Conservation (phyloP, 305 asterid genomes). For the Solanum hybrid region DNA sequence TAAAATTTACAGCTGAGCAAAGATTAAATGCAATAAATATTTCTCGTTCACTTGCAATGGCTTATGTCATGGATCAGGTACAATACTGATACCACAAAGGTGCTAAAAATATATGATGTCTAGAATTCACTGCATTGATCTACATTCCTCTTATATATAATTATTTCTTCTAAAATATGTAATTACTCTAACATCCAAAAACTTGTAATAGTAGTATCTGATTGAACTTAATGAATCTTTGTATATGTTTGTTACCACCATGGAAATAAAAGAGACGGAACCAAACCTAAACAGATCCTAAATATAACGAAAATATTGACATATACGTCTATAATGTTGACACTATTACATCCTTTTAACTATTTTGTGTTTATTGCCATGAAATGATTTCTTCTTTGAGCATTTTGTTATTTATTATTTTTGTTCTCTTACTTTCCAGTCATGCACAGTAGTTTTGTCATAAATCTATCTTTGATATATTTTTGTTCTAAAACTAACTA, state of each 20-base stretch:
- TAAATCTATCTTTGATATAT: neutral
- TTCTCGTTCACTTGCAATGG: conserved; percentile 75
- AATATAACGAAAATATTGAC: neutral
- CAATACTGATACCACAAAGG: neutral
- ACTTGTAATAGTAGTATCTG: neutral
- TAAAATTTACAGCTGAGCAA: conserved; percentile 49
- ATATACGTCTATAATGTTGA: neutral
- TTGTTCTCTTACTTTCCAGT: conserved; percentile 1
- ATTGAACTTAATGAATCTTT: neutral
- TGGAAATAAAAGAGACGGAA: neutral
- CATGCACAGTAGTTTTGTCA: neutral
- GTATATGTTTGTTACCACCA: neutral
- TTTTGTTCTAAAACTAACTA: neutral
- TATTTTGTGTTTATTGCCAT: conserved; percentile 1
- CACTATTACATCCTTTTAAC: neutral
- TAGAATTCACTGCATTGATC: neutral
- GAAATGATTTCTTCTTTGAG: conserved; percentile 2
- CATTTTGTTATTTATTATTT: conserved; percentile 3
- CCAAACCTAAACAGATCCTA: neutral
- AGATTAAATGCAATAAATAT: conserved; percentile 65
- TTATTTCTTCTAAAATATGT: neutral
- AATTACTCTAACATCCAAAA: neutral
- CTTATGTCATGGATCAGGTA: conserved; percentile 98
- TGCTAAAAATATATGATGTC: neutral
- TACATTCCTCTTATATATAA: neutral